Evolutionary conservation across 2,329 filamentous ascomycete species (phyloP).

Genomic region (Colletotrichum plurivorum): DNA sequence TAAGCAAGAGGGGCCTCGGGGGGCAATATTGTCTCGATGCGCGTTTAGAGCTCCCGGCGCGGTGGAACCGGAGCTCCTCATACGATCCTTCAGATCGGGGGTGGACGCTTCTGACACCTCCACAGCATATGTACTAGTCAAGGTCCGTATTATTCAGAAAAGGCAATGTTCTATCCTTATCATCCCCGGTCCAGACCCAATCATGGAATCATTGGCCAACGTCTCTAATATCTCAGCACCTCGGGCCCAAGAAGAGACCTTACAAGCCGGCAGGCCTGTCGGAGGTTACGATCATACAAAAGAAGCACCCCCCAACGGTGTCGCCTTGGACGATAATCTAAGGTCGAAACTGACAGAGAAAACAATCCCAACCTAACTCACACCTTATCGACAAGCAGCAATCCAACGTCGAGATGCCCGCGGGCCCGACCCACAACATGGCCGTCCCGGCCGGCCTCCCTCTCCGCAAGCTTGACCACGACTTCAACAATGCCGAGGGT

Average conservation of each 20-base stretch:
- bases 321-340: too few relatives aligned
- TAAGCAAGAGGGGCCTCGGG: background rate
- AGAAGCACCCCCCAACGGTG: background rate
- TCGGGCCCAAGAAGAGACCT: too few relatives aligned
- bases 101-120: background rate
- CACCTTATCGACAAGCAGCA: too few relatives aligned
- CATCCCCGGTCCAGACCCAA: too few relatives aligned
- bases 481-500: slow-evolving; percentile 45
- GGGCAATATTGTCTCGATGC: background rate
- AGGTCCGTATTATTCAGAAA: too few relatives aligned
- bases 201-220: too few relatives aligned
- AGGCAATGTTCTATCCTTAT: too few relatives aligned
- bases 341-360: too few relatives aligned
- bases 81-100: background rate
- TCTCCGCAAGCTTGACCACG: slow-evolving; percentile 41
- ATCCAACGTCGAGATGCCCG: background rate
- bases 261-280: background rate
- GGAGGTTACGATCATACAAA: background rate
- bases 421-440: background rate
- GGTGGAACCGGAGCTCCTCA: background rate
- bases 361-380: too few relatives aligned
- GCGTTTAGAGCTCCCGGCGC: background rate
- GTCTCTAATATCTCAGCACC: too few relatives aligned
- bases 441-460: slow-evolving; percentile 15
- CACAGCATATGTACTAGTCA: background rate